Base-by-base conservation (phyloP, 1,139 yeast genomes). In the Blastobotrys proliferans region DNA sequence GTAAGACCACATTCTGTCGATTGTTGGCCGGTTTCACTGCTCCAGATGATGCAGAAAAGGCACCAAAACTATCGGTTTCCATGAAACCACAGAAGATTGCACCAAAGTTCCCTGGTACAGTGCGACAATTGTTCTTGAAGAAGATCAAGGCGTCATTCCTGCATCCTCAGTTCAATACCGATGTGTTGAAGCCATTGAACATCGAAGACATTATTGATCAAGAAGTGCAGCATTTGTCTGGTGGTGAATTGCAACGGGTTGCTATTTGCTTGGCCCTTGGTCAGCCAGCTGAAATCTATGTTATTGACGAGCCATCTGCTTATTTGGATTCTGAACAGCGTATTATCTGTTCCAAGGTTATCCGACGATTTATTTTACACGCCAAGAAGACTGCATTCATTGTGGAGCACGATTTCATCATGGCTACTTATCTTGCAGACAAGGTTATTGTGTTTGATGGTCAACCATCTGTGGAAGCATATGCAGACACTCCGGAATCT, bases 1-100 rank as follows among this genome's bases (percentile, higher is more conserved):
- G 98, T 74, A 92, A 92, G 72, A 92, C 98, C 34, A 92, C 98
- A 6, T 83, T 92, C 73, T 90, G 97, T 76, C 85, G 83, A 65
- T 73, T 92, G 61, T 75, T 92, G 58, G 97, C 98, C 17, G 98
- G 98, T 60, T 87, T 87, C 35, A 74, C 85, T 54, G 74, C 85
- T 40, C 94, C 97, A 31, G 97, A 90, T 67, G 77, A 78, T 53
- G 87, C 87, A 46, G 68, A 70, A 51, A 77, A 79, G 59, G 81
- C 87, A 52, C 97, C 97, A 44, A 82, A 84, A 64, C 73, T 92
- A 66, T 87, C 86, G 61, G 92, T 92, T 48, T 84, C 95, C 45
- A 87, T 92, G 96, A 92, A 92, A 69, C 98, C 98, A 36, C 98
- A 92, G 74, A 92, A 88, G 71, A 92, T 92, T 69, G 95, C 97